phyloP scores from a whole-genome alignment of 2,329 filamentous ascomycete species.

The Periconia sp. region DNA sequence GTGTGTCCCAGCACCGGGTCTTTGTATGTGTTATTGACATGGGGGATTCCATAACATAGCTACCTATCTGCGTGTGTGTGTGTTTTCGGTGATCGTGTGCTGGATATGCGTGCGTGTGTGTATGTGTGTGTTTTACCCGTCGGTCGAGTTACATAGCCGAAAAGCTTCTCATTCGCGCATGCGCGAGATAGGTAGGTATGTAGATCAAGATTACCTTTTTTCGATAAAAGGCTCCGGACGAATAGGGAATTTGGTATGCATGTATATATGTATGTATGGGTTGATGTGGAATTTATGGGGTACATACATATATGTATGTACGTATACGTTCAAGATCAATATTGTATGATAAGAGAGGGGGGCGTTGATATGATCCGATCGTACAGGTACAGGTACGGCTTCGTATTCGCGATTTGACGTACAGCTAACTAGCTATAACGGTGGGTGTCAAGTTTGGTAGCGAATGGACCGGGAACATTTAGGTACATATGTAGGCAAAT shows the following conservation, averaged over 20 bases:
- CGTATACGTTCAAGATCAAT: too few species aligned
- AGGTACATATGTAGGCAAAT: too few species aligned
- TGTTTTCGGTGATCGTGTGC: background rate
- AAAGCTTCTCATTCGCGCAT: background rate
- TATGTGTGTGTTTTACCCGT: background rate
- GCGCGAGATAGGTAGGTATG: background rate
- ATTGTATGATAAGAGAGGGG: constrained; percentile 4
- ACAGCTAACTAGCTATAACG: background rate
- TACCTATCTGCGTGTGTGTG: too few species aligned
- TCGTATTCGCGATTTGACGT: background rate
- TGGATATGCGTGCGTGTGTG: background rate
- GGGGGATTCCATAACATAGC: background rate
- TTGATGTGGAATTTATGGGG: too few species aligned
- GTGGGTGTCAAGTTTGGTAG: constrained; percentile 9
- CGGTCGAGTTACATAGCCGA: background rate
- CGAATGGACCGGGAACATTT: constrained; percentile 6
- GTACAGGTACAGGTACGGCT: background rate
- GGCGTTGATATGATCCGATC: background rate
- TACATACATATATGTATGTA: too few species aligned
- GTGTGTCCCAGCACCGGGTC: constrained; percentile 11
- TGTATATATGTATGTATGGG: background rate
- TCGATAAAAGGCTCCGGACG: constrained; percentile 4
- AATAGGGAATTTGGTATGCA: too few species aligned
- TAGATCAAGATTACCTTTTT: constrained; percentile 6
- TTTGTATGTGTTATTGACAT: background rate